Evolutionary conservation across 78 protist genomes (phyloP).

Genomic region (Dictyostelium purpureum): DNA sequence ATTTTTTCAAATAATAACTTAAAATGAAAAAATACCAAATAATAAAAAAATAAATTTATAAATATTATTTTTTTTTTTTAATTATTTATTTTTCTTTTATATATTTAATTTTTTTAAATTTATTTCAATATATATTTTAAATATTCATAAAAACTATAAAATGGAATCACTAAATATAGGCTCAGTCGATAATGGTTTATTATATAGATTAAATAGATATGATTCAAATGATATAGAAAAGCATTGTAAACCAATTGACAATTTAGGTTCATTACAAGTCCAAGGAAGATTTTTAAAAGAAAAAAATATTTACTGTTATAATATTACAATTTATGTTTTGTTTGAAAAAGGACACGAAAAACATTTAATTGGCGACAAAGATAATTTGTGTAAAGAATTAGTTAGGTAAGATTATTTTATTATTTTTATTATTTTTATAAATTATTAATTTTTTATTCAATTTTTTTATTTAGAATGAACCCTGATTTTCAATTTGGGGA

Average conservation of each 20-base stretch:
- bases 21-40: too few species aligned
- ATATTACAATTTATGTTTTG: background rate
- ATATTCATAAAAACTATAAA: too few species aligned
- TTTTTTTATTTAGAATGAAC: background rate
- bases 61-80: too few species aligned
- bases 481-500: background rate
- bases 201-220: background rate
- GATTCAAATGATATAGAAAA: background rate
- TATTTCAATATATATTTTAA: background rate
- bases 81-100: too few species aligned
- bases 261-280: background rate
- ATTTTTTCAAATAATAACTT: too few species aligned
- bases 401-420: background rate
- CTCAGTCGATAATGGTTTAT: background rate
- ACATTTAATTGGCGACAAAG: background rate
- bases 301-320: background rate
- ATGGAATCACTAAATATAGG: background rate
- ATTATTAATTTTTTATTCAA: background rate
- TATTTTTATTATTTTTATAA: background rate
- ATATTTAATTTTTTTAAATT: too few species aligned
- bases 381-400: background rate
- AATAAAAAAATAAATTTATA: too few species aligned
- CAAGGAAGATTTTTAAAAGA: background rate
- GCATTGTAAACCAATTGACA: too few species aligned
- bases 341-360: background rate